These are phyloP conservation scores for Carex myosuroides DNA, from an alignment of 176 grass and related monocot genomes.

Conservation along the genomic window DNA sequence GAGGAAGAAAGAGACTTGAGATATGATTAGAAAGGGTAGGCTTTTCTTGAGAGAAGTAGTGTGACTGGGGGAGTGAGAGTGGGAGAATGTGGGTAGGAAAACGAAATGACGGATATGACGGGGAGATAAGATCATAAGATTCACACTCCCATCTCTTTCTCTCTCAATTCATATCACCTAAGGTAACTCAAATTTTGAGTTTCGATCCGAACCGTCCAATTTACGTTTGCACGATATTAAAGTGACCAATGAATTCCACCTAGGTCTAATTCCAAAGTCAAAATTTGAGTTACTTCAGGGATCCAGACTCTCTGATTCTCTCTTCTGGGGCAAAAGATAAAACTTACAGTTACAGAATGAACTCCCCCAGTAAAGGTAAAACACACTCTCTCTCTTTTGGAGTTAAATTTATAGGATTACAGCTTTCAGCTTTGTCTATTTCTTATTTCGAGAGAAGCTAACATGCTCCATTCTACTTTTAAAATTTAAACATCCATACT, in stretches of 20 bases:
- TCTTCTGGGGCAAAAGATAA: not conserved
- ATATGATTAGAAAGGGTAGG: not conserved
- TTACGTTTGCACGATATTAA: too few relatives aligned
- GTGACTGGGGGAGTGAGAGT: not conserved
- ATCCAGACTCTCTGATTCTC: not conserved
- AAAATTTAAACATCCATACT: not conserved
- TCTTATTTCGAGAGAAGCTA: not conserved
- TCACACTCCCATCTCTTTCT: not conserved
- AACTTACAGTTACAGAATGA: not conserved
- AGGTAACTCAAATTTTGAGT: too few relatives aligned
- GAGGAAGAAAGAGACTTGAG: not conserved
- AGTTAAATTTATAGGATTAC: not conserved
- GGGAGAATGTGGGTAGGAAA: not conserved
- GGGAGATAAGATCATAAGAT: slow-evolving; percentile 1
- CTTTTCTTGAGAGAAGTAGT: not conserved
- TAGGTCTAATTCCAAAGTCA: too few relatives aligned
- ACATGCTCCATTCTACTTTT: not conserved
- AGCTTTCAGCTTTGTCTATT: not conserved
- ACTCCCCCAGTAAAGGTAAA: not conserved
- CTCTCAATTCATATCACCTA: not conserved
- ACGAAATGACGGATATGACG: not conserved
- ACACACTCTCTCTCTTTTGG: not conserved
- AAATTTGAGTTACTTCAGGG: too few relatives aligned
- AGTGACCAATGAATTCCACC: too few relatives aligned
- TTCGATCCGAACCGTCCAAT: too few relatives aligned